phyloP scores from a whole-genome alignment of 2,329 filamentous ascomycete genomes.

The Penicillium sp. region DNA sequence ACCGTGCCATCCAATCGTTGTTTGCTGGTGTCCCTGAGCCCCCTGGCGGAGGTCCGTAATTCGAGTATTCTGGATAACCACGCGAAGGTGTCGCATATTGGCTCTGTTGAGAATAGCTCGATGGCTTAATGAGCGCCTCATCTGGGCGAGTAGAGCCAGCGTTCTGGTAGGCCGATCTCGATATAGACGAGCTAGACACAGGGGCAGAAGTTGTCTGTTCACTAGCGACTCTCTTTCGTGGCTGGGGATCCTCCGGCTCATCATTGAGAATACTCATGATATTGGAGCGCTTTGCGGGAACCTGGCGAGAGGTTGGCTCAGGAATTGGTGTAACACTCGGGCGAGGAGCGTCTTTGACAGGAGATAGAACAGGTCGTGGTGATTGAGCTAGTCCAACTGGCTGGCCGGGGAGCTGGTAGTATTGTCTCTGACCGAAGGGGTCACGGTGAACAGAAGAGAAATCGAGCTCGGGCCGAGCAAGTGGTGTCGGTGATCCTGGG shows the following conservation, averaged over 20 bases:
- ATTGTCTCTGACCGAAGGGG: conserved; percentile 34
- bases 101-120: conserved; percentile 28
- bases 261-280: conserved; percentile 51
- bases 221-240: conserved; percentile 45
- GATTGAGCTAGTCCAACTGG: conserved; percentile 29
- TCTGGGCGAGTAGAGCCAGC: conserved; percentile 25
- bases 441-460: conserved; percentile 37
- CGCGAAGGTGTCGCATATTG: conserved; percentile 31
- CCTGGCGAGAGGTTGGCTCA: conserved; percentile 40
- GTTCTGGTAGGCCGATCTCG: conserved; percentile 30
- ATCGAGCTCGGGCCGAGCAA: conserved; percentile 33
- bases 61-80: conserved; percentile 33
- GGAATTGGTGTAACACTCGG: conserved; percentile 32
- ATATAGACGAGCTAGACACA: conserved; percentile 18
- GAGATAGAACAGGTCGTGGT: conserved; percentile 30
- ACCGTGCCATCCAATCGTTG: conserved; percentile 44
- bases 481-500: conserved; percentile 35
- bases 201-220: conserved; percentile 28
- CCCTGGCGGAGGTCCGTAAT: conserved; percentile 28
- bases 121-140: conserved; percentile 25
- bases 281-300: conserved; percentile 49
- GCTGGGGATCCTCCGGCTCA: conserved; percentile 48
- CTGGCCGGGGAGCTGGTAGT: conserved; percentile 30
- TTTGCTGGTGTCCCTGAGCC: conserved; percentile 28
- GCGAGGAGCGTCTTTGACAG: conserved; percentile 37